These are phyloP conservation scores for Panicum virgatum DNA, from an alignment of 202 grass and related monocot species.

Conservation along the genomic window DNA sequence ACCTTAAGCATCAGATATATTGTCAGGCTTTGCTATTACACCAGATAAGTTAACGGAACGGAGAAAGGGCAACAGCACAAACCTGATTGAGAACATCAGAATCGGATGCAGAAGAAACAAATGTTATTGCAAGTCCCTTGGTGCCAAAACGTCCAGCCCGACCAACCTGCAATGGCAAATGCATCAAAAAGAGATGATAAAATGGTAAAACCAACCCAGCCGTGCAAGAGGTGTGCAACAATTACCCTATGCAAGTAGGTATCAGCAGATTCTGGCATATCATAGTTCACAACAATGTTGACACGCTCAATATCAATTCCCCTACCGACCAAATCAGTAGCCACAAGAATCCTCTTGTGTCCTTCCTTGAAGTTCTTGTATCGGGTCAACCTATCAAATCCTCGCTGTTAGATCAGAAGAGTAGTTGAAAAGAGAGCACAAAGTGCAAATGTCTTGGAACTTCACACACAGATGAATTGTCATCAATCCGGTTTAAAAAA, in stretches of 20 bases:
- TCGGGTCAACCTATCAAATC: constrained; percentile 64
- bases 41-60: background rate
- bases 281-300: constrained; percentile 98
- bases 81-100: constrained; percentile 97
- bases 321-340: constrained; percentile 93
- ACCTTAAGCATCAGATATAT: constrained; percentile 44
- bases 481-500: background rate
- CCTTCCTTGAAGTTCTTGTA: constrained; percentile 99
- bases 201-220: background rate
- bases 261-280: constrained; percentile 97
- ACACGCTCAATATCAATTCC: constrained; percentile 98
- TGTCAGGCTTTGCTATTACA: constrained; percentile 8
- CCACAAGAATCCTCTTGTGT: constrained; percentile 95
- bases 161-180: constrained; percentile 56
- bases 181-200: constrained; percentile 6
- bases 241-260: constrained; percentile 96
- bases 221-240: background rate
- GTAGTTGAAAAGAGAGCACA: background rate
- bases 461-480: background rate
- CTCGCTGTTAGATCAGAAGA: background rate
- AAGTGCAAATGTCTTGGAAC: background rate
- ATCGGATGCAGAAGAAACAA: constrained; percentile 88
- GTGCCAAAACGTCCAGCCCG: constrained; percentile 95
- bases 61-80: background rate
- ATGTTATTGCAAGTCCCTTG: constrained; percentile 98